These are phyloP conservation scores for Xerocomellus chrysenteron DNA, from an alignment of 768 basidiomycete genomes.

Conservation along the genomic window DNA sequence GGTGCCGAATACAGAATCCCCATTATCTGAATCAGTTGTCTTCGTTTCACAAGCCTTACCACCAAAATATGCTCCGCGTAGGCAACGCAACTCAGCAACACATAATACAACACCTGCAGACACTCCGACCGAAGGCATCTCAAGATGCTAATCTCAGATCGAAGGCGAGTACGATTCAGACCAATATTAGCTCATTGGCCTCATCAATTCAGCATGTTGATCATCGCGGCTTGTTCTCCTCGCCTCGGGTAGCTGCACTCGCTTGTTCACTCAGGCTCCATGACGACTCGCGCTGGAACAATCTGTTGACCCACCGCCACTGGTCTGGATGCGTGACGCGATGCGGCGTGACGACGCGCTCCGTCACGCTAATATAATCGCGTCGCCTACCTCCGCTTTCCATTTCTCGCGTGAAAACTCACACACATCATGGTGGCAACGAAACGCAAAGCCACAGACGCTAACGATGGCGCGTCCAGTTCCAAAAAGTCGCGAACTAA, in stretches of 20 bases:
- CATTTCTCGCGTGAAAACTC: not conserved
- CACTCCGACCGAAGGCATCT: not conserved
- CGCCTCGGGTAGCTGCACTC: not conserved
- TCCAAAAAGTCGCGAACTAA: conserved; percentile 31
- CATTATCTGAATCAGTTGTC: not conserved
- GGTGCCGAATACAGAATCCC: not conserved
- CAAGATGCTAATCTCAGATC: not conserved
- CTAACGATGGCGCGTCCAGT: conserved; percentile 10
- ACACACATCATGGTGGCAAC: conserved; percentile 10
- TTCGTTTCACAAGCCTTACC: conserved; percentile 1
- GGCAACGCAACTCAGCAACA: not conserved
- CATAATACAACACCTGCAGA: not conserved
- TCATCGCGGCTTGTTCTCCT: not conserved
- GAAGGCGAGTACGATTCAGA: too few relatives aligned
- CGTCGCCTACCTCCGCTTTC: conserved; percentile 9
- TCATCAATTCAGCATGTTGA: not conserved
- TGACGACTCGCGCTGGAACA: too few relatives aligned
- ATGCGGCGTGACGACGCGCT: conserved; percentile 26
- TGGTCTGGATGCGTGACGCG: conserved; percentile 15
- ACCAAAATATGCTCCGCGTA: not conserved
- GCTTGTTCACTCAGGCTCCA: too few relatives aligned
- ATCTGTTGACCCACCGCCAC: too few relatives aligned
- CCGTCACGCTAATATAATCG: conserved; percentile 19
- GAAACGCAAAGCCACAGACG: conserved; percentile 40
- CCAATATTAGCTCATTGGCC: not conserved